A percentile compares a stretch with the other conserved stretches of the same genome.
These are phyloP conservation scores for Adansonia madagascariensis DNA, from an alignment of 441 rosid species.

Conservation along the genomic window DNA sequence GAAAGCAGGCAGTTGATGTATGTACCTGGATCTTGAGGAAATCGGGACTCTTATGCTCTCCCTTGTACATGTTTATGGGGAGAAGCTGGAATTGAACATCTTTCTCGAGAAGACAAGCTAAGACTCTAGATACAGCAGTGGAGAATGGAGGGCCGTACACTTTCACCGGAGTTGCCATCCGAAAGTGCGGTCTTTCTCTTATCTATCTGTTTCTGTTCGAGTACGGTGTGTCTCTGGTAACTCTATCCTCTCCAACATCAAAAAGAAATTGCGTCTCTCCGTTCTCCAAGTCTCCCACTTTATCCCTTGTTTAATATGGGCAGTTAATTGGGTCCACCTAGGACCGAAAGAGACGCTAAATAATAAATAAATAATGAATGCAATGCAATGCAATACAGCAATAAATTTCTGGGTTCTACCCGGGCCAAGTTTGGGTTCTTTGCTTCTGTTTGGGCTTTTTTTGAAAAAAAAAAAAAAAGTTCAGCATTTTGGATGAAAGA, in stretches of 20 bases:
- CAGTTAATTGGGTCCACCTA: conserved; percentile 22
- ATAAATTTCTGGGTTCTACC: too few relatives aligned
- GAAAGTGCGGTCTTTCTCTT: background rate
- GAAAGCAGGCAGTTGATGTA: background rate
- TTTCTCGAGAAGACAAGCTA: conserved; percentile 64
- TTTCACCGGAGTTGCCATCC: conserved; percentile 59
- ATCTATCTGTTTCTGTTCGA: too few relatives aligned
- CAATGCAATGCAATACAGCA: too few relatives aligned
- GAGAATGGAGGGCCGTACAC: conserved; percentile 66
- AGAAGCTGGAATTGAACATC: conserved; percentile 66
- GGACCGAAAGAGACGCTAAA: too few relatives aligned
- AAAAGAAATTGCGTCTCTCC: background rate
- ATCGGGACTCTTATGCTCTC: conserved; percentile 67
- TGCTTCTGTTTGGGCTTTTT: too few relatives aligned
- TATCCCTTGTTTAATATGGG: conserved; percentile 28
- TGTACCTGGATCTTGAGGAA: conserved; percentile 64
- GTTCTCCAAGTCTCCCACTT: background rate
- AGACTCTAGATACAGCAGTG: conserved; percentile 63
- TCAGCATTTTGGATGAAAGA: too few relatives aligned
- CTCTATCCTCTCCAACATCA: conserved; percentile 1
- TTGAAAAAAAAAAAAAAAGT: too few relatives aligned
- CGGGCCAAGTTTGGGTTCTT: too few relatives aligned
- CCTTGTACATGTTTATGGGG: conserved; percentile 55
- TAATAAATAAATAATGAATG: too few relatives aligned
- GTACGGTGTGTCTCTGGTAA: background rate